These are phyloP conservation scores for Verruconis gallopava DNA, from an alignment of 2,329 filamentous ascomycete species.

Conservation along the genomic window DNA sequence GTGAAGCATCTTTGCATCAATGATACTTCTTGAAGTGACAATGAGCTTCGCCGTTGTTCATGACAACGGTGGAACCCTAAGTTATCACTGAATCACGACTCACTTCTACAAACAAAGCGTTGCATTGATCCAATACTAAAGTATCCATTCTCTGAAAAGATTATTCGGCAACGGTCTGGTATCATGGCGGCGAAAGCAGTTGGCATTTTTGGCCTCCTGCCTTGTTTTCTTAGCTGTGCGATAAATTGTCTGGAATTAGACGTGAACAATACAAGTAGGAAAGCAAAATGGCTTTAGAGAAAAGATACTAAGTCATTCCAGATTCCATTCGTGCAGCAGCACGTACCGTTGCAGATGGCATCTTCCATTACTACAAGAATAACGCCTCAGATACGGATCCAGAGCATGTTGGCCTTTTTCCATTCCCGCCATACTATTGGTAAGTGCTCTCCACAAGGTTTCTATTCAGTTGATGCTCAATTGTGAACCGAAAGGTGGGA, in stretches of 20 bases:
- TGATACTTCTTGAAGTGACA: too few species aligned
- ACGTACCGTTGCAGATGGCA: conserved; percentile 18
- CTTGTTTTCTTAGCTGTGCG: neutral
- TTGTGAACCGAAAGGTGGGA: too few species aligned
- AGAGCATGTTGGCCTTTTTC: conserved; percentile 13
- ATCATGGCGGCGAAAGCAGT: too few species aligned
- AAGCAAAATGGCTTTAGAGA: neutral
- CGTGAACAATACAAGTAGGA: neutral
- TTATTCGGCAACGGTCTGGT: too few species aligned
- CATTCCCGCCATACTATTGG: conserved; percentile 11
- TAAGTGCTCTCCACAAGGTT: neutral
- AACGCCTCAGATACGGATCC: conserved; percentile 19
- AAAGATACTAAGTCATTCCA: conserved; percentile 4
- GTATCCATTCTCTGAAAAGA: too few species aligned
- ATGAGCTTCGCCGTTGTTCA: too few species aligned
- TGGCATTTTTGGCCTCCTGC: neutral
- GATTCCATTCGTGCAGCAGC: conserved; percentile 22
- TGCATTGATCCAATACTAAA: too few species aligned
- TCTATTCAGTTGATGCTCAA: neutral
- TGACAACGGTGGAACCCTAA: too few species aligned
- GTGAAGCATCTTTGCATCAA: too few species aligned
- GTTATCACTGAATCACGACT: too few species aligned
- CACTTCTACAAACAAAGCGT: too few species aligned
- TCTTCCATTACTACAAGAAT: conserved; percentile 24
- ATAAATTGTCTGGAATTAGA: neutral